These are phyloP conservation scores for Colletotrichum australisinense DNA, from an alignment of 2,329 filamentous ascomycete species.

Conservation along the genomic window DNA sequence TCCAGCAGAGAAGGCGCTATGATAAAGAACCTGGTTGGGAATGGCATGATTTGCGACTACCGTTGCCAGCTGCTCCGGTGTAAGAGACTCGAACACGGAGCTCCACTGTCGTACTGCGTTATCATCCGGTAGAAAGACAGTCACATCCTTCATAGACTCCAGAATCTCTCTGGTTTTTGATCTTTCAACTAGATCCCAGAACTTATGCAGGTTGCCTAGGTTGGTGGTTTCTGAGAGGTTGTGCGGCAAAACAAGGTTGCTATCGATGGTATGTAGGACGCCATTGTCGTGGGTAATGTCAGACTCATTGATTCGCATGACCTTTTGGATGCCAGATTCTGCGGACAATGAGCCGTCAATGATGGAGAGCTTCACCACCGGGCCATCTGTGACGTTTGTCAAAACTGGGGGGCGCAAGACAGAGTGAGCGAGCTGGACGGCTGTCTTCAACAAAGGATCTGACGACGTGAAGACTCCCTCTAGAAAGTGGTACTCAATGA, in stretches of 20 bases:
- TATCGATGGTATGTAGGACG: neutral
- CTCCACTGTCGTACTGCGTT: slow-evolving; percentile 1
- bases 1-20: neutral
- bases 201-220: neutral
- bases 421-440: neutral
- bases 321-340: slow-evolving; percentile 1
- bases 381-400: slow-evolving; percentile 1
- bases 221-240: slow-evolving; percentile 11
- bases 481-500: neutral
- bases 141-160: neutral
- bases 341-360: neutral
- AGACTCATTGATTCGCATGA: neutral
- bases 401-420: neutral
- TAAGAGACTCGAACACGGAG: neutral
- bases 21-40: neutral
- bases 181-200: neutral
- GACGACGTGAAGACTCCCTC: neutral
- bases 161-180: neutral
- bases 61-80: neutral
- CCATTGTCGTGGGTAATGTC: neutral
- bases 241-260: slow-evolving; percentile 11
- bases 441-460: neutral
- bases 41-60: neutral
- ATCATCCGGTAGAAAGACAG: neutral
- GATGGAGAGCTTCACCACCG: neutral